Base-by-base conservation (phyloP, 768 basidiomycete genomes). In the Lactarius indigo region DNA sequence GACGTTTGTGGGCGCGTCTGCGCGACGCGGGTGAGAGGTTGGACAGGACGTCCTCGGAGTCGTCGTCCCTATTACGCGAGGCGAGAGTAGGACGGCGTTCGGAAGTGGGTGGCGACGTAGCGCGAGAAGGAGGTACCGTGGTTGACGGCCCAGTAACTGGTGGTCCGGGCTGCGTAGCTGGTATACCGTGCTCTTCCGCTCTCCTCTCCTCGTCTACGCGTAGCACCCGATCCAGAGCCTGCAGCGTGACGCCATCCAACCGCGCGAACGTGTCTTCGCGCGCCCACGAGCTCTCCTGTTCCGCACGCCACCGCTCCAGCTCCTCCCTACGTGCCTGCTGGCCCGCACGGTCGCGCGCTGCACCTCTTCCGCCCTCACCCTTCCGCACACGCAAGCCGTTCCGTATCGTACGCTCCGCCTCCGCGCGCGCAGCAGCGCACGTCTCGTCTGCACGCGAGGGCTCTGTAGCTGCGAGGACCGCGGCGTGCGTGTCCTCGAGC, bases 1-100 rank as follows among this genome's bases (percentile, higher is more conserved):
- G 77, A 44, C 89, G 80, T 65, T 90, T 90, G 65, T 77, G 76
- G 28, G 84, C 68, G n/a, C 83, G 85, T 39, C 86, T 82, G 8
- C 85, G 85, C 10, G 83, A 79, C 1, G 70, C 71, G 1, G 86
- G 85, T 23, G 80, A 83, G 26, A 83, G 77, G 26, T 52, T 50
- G 3, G 57, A 59, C n/a, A 57, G 56, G 1, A 18, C 31, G 13
- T 59, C 57, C 17, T 59, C 61, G 28, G 3, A 28, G 18, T 54
- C 57, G 13, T 59, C 57, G 41, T 28, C 13, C 39, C 39, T 41
- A 2, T 41, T 20, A 35, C 35, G 12, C 35, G 35, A 12, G 0
- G 12, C 35, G 12, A 10, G 35, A 13, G 35, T 35, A 35, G 35
- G 12, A 35, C 10, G 35, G 12, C 12, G 33, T 33, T 57, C 28